Conservation (phyloP, 2,329 filamentous ascomycete genomes). For the Trichophyton rubrum region DNA sequence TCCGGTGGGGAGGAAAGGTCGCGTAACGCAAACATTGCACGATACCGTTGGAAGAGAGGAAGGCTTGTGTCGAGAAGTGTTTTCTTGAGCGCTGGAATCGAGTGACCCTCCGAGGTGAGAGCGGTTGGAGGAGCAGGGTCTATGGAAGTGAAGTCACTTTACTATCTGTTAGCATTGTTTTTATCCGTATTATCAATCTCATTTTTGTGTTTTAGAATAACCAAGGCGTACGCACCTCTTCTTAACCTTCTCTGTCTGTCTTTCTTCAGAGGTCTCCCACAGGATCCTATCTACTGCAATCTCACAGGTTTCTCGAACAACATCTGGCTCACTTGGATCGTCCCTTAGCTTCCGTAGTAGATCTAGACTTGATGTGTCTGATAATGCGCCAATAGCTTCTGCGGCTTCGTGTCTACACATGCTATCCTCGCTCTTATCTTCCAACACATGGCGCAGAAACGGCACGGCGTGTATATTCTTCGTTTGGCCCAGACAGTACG, state of each 20-base stretch:
- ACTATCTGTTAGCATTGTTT: slow-evolving; percentile 17
- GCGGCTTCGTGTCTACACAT: slow-evolving; percentile 97
- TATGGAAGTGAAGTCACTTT: slow-evolving; percentile 88
- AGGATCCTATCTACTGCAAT: slow-evolving; percentile 88
- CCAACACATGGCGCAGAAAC: slow-evolving; percentile 59
- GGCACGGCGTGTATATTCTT: slow-evolving; percentile 62
- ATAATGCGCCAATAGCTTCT: slow-evolving; percentile 82
- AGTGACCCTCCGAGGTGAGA: slow-evolving; percentile 46
- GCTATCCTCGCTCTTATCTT: slow-evolving; percentile 68
- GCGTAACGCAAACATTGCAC: slow-evolving; percentile 94
- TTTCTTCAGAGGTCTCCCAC: slow-evolving; percentile 71
- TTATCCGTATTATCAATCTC: slow-evolving; percentile 8
- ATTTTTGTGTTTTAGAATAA: neutral
- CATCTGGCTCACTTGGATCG: slow-evolving; percentile 59
- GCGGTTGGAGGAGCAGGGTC: slow-evolving; percentile 87
- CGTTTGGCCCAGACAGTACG: slow-evolving; percentile 91
- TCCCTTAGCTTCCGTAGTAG: slow-evolving; percentile 64
- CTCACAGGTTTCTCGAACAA: slow-evolving; percentile 91
- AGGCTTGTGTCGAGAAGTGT: slow-evolving; percentile 64
- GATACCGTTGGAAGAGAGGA: slow-evolving; percentile 83
- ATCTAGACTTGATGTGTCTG: slow-evolving; percentile 58
- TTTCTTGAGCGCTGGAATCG: slow-evolving; percentile 62
- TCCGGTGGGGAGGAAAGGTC: slow-evolving; percentile 90
- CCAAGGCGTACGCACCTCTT: slow-evolving; percentile 52
- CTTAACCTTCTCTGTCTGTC: slow-evolving; percentile 63